A percentile compares a stretch with the other conserved stretches of the same genome.
phyloP scores from a whole-genome alignment of 352 stramenopile species.

The Elongisporangium senticosum region DNA sequence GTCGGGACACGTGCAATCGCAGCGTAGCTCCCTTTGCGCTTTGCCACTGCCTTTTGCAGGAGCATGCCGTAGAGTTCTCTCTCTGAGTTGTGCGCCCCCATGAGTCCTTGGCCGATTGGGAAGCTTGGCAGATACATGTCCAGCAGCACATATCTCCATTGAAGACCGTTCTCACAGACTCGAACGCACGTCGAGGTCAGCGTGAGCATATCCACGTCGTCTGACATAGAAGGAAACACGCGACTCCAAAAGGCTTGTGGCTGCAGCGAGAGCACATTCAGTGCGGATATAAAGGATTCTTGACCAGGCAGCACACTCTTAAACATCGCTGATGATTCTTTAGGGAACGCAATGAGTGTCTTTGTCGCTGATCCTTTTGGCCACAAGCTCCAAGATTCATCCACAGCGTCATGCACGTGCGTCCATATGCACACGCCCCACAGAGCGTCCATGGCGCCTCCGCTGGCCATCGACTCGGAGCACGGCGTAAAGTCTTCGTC shows the following conservation, averaged over 20 bases:
- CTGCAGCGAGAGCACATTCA: slow-evolving; percentile 18
- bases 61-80: slow-evolving; percentile 33
- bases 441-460: background rate
- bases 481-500: background rate
- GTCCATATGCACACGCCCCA: slow-evolving; percentile 18
- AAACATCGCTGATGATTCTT: slow-evolving; percentile 1
- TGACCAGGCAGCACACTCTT: slow-evolving; percentile 23
- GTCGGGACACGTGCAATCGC: slow-evolving; percentile 16
- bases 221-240: slow-evolving; percentile 16
- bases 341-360: background rate
- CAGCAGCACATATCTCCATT: slow-evolving; percentile 30
- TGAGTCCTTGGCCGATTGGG: slow-evolving; percentile 21
- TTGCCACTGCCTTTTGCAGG: slow-evolving; percentile 58
- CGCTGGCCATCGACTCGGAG: background rate
- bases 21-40: slow-evolving; percentile 39
- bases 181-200: slow-evolving; percentile 10
- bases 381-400: slow-evolving; percentile 24
- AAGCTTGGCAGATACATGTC: slow-evolving; percentile 44
- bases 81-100: slow-evolving; percentile 12
- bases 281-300: slow-evolving; percentile 23
- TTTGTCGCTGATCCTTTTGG: background rate
- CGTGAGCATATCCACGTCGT: background rate
- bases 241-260: slow-evolving; percentile 13
- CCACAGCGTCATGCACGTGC: slow-evolving; percentile 15
- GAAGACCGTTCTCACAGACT: slow-evolving; percentile 21